Conservation (phyloP, 2,329 filamentous ascomycete genomes). For the Colletotrichum gigasporum region DNA sequence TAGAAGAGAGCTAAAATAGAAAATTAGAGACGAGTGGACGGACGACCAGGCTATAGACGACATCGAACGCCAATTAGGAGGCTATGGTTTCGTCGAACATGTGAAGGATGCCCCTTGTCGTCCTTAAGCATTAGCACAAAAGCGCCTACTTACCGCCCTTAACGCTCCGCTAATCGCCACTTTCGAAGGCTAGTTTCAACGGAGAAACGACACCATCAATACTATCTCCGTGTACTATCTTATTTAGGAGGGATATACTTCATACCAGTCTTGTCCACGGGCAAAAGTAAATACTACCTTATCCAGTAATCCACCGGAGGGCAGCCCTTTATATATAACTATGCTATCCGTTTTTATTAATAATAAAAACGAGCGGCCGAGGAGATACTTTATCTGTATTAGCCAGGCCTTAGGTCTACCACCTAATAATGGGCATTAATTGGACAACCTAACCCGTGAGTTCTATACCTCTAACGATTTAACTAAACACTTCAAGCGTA, state of each 20-base stretch:
- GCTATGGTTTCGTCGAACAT: no score
- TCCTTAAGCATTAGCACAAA: slow-evolving; percentile 29
- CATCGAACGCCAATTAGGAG: slow-evolving; percentile 34
- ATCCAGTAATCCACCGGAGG: not conserved
- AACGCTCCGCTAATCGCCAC: no score
- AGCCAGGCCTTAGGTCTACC: no score
- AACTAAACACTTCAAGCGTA: slow-evolving; percentile 25
- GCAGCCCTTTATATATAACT: slow-evolving; percentile 6
- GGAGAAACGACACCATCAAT: slow-evolving; percentile 27
- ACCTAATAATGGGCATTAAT: no score
- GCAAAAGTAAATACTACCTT: no score
- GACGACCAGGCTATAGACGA: slow-evolving; percentile 32
- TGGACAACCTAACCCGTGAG: no score
- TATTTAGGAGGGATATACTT: slow-evolving; percentile 17
- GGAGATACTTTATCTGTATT: slow-evolving; percentile 28
- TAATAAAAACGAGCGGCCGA: slow-evolving; percentile 15
- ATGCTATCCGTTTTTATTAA: slow-evolving; percentile 26
- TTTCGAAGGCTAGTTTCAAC: slow-evolving; percentile 27
- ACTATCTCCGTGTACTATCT: slow-evolving; percentile 28
- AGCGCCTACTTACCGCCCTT: slow-evolving; percentile 24
- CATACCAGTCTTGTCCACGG: not conserved
- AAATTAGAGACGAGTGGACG: no score
- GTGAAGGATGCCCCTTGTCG: not conserved
- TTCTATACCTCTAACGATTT: slow-evolving; percentile 24
- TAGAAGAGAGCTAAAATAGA: no score